Conservation (phyloP, 345 rosid genomes). For the Bruguiera gymnorhiza region DNA sequence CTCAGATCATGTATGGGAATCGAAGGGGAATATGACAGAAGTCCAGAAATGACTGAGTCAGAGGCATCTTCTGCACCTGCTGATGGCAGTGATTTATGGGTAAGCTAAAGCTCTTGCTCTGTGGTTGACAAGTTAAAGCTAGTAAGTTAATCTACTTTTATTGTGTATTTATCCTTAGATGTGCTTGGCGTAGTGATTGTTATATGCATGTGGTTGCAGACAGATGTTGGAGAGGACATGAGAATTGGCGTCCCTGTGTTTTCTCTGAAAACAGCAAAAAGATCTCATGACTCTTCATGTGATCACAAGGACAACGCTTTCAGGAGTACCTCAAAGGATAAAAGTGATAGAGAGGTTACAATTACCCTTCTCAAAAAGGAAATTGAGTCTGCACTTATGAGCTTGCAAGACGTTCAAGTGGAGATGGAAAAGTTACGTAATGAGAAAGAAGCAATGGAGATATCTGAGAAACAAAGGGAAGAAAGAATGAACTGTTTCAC, state of each 20-base stretch:
- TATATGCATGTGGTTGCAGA: slow-evolving; percentile 40
- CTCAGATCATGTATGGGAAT: slow-evolving; percentile 54
- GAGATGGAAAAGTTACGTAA: slow-evolving; percentile 56
- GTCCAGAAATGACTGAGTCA: slow-evolving; percentile 29
- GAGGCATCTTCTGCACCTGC: slow-evolving; percentile 20
- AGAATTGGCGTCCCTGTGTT: slow-evolving; percentile 24
- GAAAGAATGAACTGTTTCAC: slow-evolving; percentile 45
- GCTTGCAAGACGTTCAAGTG: slow-evolving; percentile 64
- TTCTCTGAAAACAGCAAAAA: slow-evolving; percentile 30
- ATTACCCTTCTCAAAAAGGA: slow-evolving; percentile 66
- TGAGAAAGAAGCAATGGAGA: slow-evolving; percentile 59
- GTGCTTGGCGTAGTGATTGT: slow-evolving; percentile 24
- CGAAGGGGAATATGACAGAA: slow-evolving; percentile 30
- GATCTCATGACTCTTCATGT: slow-evolving; percentile 14
- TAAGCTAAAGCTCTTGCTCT: slow-evolving; percentile 43
- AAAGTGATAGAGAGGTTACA: slow-evolving; percentile 47
- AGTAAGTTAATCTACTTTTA: slow-evolving; percentile 13
- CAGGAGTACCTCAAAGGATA: slow-evolving; percentile 23
- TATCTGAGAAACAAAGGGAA: slow-evolving; percentile 50
- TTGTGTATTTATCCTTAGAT: slow-evolving; percentile 16
- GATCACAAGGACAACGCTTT: slow-evolving; percentile 24
- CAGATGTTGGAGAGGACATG: slow-evolving; percentile 33
- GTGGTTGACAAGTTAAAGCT: slow-evolving; percentile 6
- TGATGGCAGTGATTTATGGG: slow-evolving; percentile 39
- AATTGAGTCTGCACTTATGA: slow-evolving; percentile 68